These are phyloP conservation scores for Helotiales sp. DNA, from an alignment of 2,329 filamentous ascomycete species.

Conservation along the genomic window DNA sequence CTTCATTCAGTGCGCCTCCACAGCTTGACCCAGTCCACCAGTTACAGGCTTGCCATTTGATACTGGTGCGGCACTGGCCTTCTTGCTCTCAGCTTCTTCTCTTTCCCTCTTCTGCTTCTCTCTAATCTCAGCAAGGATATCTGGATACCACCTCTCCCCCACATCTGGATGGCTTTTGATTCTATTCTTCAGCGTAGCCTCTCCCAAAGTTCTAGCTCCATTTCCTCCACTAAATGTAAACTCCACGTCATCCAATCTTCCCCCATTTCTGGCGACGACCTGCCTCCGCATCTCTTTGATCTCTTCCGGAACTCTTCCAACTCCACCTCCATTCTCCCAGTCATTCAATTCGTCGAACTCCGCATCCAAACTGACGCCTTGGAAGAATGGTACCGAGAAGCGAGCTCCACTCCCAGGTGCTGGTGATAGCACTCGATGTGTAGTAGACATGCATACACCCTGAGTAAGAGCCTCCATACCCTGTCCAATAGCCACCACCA, in stretches of 20 bases:
- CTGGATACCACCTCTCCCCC: conserved; percentile 79
- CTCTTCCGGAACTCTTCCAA: conserved; percentile 58
- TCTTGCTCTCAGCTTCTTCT: conserved; percentile 40
- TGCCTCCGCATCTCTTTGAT: conserved; percentile 65
- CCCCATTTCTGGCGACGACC: conserved; percentile 60
- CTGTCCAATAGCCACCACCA: conserved; percentile 88
- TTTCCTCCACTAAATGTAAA: conserved; percentile 78
- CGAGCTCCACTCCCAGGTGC: conserved; percentile 70
- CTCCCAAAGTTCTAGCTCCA: conserved; percentile 70
- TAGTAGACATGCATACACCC: conserved; percentile 82
- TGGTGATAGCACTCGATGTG: conserved; percentile 82
- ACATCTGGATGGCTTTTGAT: conserved; percentile 89
- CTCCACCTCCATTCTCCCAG: conserved; percentile 62
- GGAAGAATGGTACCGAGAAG: conserved; percentile 86
- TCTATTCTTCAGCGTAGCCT: conserved; percentile 83
- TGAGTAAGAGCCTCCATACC: conserved; percentile 84
- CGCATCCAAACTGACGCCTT: conserved; percentile 80
- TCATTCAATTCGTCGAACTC: conserved; percentile 68
- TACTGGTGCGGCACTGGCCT: conserved; percentile 14
- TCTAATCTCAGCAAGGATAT: conserved; percentile 57
- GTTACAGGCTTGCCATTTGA: conserved; percentile 31
- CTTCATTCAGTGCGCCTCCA: conserved; percentile 48
- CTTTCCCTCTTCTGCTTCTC: conserved; percentile 59
- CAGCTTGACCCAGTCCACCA: conserved; percentile 39
- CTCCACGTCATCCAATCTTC: conserved; percentile 75